Conservation (phyloP, 257 asterid genomes). For the Linaria vulgaris region DNA sequence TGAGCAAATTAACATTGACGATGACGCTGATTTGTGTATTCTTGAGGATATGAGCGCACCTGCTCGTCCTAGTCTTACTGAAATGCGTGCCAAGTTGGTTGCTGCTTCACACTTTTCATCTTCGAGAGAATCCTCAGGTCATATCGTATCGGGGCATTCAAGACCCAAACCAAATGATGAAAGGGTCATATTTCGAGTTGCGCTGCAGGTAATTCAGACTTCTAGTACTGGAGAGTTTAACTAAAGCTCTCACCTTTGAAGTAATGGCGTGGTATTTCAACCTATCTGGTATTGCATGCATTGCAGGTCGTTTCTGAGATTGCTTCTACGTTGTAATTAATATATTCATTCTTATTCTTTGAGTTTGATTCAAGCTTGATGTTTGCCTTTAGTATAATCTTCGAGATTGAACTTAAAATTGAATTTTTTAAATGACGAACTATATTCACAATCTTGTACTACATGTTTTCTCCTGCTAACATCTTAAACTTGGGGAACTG, state of each 20-base stretch:
- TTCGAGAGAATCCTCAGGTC: constrained; percentile 40
- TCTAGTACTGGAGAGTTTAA: constrained; percentile 12
- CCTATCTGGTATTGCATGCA: not conserved
- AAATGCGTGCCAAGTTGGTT: constrained; percentile 37
- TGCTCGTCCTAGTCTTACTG: constrained; percentile 34
- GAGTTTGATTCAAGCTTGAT: constrained; percentile 11
- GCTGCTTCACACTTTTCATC: constrained; percentile 31
- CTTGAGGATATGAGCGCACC: constrained; percentile 77
- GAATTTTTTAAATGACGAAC: not conserved
- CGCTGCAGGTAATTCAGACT: constrained; percentile 57
- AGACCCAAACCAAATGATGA: constrained; percentile 65
- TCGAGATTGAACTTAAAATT: not conserved
- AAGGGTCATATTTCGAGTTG: constrained; percentile 61
- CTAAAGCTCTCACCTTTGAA: not conserved
- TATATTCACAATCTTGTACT: not conserved
- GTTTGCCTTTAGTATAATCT: constrained; percentile 9
- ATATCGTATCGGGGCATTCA: constrained; percentile 36
- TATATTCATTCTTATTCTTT: constrained; percentile 6
- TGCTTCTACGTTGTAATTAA: not conserved
- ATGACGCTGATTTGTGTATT: constrained; percentile 67
- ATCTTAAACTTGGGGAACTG: constrained; percentile 2
- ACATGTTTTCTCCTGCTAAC: not conserved
- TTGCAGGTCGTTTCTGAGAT: not conserved
- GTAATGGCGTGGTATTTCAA: not conserved
- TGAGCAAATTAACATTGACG: constrained; percentile 37